Percentiles rank a stretch among this genome's conserved stretches.
Evolutionary conservation across 2,329 filamentous ascomycete species (phyloP).

Genomic region (Sporothrix luriei): DNA sequence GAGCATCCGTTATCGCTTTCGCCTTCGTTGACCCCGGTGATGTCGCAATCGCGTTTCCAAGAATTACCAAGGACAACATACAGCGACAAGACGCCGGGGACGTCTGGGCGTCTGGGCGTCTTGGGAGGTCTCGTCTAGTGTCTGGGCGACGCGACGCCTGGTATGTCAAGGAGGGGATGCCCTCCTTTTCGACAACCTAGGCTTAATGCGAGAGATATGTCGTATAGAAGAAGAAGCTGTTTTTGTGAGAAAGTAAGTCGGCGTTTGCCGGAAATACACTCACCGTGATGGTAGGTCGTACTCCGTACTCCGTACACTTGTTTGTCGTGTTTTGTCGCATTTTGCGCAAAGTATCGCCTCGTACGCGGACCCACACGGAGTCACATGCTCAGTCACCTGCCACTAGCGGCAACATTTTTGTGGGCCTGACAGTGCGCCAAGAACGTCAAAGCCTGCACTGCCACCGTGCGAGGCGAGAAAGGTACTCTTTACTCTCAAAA

Average conservation of each 20-base stretch:
- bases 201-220: too few species aligned
- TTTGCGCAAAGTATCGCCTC: not conserved
- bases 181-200: not conserved
- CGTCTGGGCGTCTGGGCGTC: slow-evolving; percentile 9
- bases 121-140: slow-evolving; percentile 25
- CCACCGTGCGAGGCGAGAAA: slow-evolving; percentile 7
- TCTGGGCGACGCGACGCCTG: slow-evolving; percentile 12
- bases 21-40: not conserved
- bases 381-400: slow-evolving; percentile 25
- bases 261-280: not conserved
- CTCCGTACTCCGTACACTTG: too few species aligned
- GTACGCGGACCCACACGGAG: not conserved
- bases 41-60: slow-evolving; percentile 12
- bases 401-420: not conserved
- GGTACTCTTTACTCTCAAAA: too few species aligned
- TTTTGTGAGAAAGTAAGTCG: not conserved
- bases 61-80: slow-evolving; percentile 23
- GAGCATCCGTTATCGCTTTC: slow-evolving; percentile 1
- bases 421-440: slow-evolving; percentile 17
- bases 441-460: not conserved
- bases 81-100: slow-evolving; percentile 16
- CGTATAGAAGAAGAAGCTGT: too few species aligned
- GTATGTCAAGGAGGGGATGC: slow-evolving; percentile 9
- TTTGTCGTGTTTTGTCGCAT: not conserved
- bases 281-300: too few species aligned